phyloP scores from a whole-genome alignment of 2,329 filamentous ascomycete species.

The Epichloe uncinata region DNA sequence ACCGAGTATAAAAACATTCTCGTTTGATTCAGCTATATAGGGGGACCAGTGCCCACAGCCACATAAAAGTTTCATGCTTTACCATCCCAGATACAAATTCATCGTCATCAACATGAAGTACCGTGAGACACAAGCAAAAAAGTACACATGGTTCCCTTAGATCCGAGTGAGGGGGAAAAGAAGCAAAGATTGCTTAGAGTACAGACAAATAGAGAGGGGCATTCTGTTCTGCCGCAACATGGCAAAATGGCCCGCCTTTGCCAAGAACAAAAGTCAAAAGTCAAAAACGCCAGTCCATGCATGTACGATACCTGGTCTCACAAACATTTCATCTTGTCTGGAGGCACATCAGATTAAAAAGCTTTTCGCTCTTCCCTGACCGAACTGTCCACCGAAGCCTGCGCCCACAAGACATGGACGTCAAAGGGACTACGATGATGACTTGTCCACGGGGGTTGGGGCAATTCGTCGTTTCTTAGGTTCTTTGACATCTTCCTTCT shows the following conservation, averaged over 20 bases:
- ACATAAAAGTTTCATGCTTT: background rate
- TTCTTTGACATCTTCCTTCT: constrained; percentile 38
- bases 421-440: background rate
- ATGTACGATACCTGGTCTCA: constrained; percentile 10
- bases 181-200: background rate
- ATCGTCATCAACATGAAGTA: background rate
- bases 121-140: background rate
- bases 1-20: constrained; percentile 12
- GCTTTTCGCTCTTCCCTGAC: background rate
- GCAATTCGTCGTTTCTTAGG: constrained; percentile 60
- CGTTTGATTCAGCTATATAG: background rate
- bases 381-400: background rate
- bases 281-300: constrained; percentile 18
- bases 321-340: background rate
- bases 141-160: background rate
- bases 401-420: background rate
- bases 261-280: background rate
- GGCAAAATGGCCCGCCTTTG: background rate
- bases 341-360: background rate
- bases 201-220: background rate
- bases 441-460: constrained; percentile 42
- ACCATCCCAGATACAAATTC: background rate
- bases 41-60: background rate
- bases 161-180: background rate
- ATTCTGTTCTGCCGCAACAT: background rate